Evolutionary conservation across 768 basidiomycete species (phyloP).

Genomic region (Dentipellis sp.): DNA sequence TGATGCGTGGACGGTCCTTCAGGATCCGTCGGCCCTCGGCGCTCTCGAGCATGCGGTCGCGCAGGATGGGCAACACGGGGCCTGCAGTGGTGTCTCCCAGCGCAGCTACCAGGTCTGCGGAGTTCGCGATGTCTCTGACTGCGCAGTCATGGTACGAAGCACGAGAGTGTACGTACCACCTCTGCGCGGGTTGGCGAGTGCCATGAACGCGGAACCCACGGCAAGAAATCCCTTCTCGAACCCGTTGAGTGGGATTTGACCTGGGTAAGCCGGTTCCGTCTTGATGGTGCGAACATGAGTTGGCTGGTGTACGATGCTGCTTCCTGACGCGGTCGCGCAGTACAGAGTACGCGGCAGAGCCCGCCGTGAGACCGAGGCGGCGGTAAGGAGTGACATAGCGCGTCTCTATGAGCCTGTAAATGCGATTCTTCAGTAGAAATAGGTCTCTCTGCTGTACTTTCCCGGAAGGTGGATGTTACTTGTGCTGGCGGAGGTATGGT

Average conservation of each 20-base stretch:
- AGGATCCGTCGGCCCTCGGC: conserved; percentile 80
- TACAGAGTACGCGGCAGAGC: background rate
- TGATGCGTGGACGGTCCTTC: conserved; percentile 76
- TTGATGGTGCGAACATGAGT: conserved; percentile 8
- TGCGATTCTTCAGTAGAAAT: background rate
- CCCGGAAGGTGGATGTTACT: background rate
- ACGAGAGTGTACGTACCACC: conserved; percentile 48
- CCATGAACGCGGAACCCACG: conserved; percentile 77
- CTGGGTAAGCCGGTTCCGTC: conserved; percentile 49
- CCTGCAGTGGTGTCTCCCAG: conserved; percentile 91
- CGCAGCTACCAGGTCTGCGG: conserved; percentile 86
- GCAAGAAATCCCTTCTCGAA: conserved; percentile 84
- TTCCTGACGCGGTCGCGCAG: background rate
- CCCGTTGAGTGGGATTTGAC: conserved; percentile 71
- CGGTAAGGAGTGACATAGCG: background rate
- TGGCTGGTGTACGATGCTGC: background rate
- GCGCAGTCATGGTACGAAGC: background rate
- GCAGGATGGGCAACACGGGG: conserved; percentile 61
- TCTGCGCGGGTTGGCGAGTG: conserved; percentile 70
- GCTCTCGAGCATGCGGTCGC: conserved; percentile 69
- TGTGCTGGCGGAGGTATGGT: too few species aligned
- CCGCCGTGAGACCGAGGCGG: background rate
- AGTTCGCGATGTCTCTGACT: background rate
- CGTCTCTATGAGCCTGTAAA: too few species aligned
- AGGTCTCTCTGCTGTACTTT: background rate